phyloP scores from a whole-genome alignment of 78 protist genomes.

The Bodo saltans region DNA sequence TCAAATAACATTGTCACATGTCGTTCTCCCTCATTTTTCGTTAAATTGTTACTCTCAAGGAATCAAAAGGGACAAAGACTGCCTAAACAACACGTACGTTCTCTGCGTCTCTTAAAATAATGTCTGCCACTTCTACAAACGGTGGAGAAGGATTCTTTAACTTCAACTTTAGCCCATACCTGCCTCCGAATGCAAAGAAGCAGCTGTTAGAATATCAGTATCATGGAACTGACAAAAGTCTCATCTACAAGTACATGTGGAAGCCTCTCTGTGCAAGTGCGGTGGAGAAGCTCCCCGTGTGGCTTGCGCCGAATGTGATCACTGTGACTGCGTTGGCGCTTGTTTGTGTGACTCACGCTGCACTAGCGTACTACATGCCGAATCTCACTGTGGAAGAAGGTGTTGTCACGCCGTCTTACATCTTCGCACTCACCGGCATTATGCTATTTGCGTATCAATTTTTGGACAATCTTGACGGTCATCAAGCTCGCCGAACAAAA shows the following conservation, averaged over 20 bases:
- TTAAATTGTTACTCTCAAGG: no score
- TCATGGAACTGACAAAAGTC: background rate
- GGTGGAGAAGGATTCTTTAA: no score
- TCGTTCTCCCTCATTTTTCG: no score
- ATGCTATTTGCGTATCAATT: conserved; percentile 29
- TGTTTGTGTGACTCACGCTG: background rate
- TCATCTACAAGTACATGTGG: background rate
- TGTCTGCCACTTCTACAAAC: no score
- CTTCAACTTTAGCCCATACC: background rate
- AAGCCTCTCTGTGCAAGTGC: background rate
- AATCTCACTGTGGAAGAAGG: background rate
- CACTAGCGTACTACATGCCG: background rate
- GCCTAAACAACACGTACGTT: no score
- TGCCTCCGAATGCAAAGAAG: background rate
- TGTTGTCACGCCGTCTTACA: background rate
- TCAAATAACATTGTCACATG: no score
- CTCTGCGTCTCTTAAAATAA: no score
- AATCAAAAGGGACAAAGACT: no score
- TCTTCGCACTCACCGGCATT: conserved; percentile 16
- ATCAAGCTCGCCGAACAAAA: conserved; percentile 69
- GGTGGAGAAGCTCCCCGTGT: conserved; percentile 2
- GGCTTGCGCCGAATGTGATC: conserved; percentile 13
- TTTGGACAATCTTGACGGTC: conserved; percentile 73
- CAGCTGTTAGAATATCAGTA: background rate
- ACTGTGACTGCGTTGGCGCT: background rate